Base-by-base conservation (phyloP, 2,329 filamentous ascomycete genomes). In the Talaromyces sp. region DNA sequence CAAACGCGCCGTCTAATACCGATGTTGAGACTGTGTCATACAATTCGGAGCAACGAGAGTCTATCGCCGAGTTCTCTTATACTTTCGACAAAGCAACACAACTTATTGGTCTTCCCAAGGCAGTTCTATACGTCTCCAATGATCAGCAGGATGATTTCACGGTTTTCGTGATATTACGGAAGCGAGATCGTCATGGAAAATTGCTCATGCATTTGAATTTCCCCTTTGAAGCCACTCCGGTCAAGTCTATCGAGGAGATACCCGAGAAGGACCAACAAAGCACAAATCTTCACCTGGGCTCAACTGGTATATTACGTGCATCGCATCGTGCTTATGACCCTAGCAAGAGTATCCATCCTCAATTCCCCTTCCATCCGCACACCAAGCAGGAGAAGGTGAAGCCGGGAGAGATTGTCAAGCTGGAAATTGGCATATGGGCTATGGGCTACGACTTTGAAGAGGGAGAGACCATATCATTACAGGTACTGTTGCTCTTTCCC, bases 361-460 rank as follows among this genome's bases (percentile, higher is more conserved):
- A 78, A 14, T 76, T 71, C 52, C 77, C 72, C 0, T 76, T 74
- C 66, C 76, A 82, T 59, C 74, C 80, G 0, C 79, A 83, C 63
- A 72, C 75, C 4, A 69, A 71, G 16, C 73, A 80, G 50, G 74
- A 81, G 50, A 80, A 81, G 68, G 72, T 83, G 1, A 62, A 69
- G 2, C 75, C 74, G 0, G 81, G 81, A 0, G 71, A 77, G 7
- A 70, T 83, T 22, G 80, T 82, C 3, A 77, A 76, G 68, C 70
- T 83, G 4, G 80, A 83, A 54, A 83, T 84, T 65, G 80, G 80
- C 0, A 80, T 84, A 13, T 84, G 80, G 81, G 75, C 78, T 0
- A 78, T 80, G 73, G 81, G 81, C 0, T 74, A 82, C 0, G 78
- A 82, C 33, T 84, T 79, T 68, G 79, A 82, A 3, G 76, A 72